A percentile compares a stretch with the other conserved stretches of the same genome.
Evolutionary conservation across 2,329 filamentous ascomycete species (phyloP).

Genomic region (Mariannaea elegans): DNA sequence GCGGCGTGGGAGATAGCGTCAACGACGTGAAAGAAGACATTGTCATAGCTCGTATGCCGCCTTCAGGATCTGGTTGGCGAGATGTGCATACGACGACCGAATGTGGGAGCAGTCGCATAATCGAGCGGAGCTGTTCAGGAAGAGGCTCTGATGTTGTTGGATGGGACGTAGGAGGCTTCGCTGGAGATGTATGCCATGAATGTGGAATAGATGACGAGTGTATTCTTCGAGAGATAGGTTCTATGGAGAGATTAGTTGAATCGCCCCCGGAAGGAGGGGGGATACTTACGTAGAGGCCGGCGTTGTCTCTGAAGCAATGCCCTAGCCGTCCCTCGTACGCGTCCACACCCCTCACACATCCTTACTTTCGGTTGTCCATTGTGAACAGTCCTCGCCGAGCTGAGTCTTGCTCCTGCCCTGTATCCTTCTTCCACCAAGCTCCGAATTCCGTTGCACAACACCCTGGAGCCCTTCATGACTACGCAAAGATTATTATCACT

Average conservation of each 20-base stretch:
- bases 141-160: constrained; percentile 45
- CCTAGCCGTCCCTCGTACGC: not conserved
- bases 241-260: constrained; percentile 26
- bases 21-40: constrained; percentile 69
- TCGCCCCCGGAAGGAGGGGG: not conserved
- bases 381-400: constrained; percentile 18
- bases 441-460: constrained; percentile 34
- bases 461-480: constrained; percentile 36
- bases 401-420: constrained; percentile 19
- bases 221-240: constrained; percentile 20
- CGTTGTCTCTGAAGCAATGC: not conserved
- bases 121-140: constrained; percentile 58
- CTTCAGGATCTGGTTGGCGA: constrained; percentile 42
- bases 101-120: constrained; percentile 64
- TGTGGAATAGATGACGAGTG: constrained; percentile 25
- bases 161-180: constrained; percentile 47
- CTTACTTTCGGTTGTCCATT: not conserved
- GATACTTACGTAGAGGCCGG: constrained; percentile 26
- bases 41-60: constrained; percentile 60
- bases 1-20: constrained; percentile 59
- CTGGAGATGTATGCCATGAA: constrained; percentile 43
- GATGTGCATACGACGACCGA: constrained; percentile 66
- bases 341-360: not conserved
- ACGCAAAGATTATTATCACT: constrained; percentile 31
- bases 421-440: constrained; percentile 22